Conservation (phyloP, 225 moss, liverwort and hornwort genomes). For the Bryum argenteum region DNA sequence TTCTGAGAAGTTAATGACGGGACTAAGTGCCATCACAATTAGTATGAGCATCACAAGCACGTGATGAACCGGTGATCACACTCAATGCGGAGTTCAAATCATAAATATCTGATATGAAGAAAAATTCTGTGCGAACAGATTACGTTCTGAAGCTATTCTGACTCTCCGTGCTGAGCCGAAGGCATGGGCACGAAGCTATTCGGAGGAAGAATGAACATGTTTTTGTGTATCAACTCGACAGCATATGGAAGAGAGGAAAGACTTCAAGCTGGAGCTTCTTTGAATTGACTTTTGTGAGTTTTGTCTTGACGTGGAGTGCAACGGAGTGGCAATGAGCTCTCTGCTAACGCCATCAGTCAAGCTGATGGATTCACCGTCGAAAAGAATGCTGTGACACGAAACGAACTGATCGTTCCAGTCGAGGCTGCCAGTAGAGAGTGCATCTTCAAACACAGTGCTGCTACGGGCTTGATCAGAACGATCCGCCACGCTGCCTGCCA, state of each 20-base stretch:
- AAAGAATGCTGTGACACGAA: slow-evolving; percentile 42
- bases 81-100: background rate
- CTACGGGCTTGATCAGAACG: slow-evolving; percentile 27
- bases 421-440: slow-evolving; percentile 36
- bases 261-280: slow-evolving; percentile 38
- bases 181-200: slow-evolving; percentile 13
- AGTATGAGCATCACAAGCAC: background rate
- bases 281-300: slow-evolving; percentile 35
- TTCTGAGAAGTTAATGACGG: background rate
- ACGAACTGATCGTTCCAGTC: slow-evolving; percentile 49
- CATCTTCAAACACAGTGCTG: slow-evolving; percentile 40
- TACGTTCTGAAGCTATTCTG: background rate
- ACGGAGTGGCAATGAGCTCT: slow-evolving; percentile 21
- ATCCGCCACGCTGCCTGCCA: slow-evolving; percentile 26
- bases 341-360: slow-evolving; percentile 5
- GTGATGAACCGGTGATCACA: background rate
- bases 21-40: background rate
- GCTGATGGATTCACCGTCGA: slow-evolving; percentile 33
- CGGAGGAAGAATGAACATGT: slow-evolving; percentile 22
- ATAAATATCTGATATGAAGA: background rate
- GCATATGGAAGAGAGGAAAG: slow-evolving; percentile 46
- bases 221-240: slow-evolving; percentile 32
- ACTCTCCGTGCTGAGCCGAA: background rate
- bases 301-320: slow-evolving; percentile 30
- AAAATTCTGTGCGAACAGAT: background rate